Evolutionary conservation across 441 rosid genomes (phyloP).

Genomic region (Brassica balearica): DNA sequence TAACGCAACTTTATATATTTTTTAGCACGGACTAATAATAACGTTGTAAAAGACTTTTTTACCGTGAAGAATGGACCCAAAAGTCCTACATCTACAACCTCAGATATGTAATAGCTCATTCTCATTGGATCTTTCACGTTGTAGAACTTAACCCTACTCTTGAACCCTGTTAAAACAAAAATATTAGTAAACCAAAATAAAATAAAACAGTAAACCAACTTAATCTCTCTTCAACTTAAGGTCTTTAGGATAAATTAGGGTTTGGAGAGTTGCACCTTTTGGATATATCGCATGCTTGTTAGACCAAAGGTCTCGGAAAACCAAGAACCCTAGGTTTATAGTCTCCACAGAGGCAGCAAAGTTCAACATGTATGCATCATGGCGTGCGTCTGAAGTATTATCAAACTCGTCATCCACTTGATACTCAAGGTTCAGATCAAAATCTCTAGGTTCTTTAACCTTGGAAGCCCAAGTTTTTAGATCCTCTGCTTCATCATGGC

Average conservation of each 20-base stretch:
- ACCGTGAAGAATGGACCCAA: conserved; percentile 91
- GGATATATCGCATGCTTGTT: conserved; percentile 71
- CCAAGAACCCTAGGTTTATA: conserved; percentile 57
- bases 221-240: not conserved
- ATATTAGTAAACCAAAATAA: not conserved
- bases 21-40: conserved; percentile 17
- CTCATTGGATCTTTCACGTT: conserved; percentile 66
- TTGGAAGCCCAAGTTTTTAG: conserved; percentile 48
- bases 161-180: conserved; percentile 58
- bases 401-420: conserved; percentile 33
- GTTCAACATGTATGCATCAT: conserved; percentile 16
- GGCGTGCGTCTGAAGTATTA: conserved; percentile 4
- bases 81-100: conserved; percentile 74
- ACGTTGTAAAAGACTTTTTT: not conserved
- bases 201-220: not conserved
- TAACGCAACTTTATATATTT: not conserved
- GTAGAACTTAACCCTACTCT: conserved; percentile 69
- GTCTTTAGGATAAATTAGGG: not conserved
- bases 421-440: conserved; percentile 60
- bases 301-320: conserved; percentile 66
- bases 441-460: not conserved
- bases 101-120: conserved; percentile 65
- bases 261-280: conserved; percentile 53
- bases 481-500: conserved; percentile 46
- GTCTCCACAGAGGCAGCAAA: conserved; percentile 51